These are phyloP conservation scores for Condylostoma magnum DNA, from an alignment of 169 alveolate species.

Conservation along the genomic window DNA sequence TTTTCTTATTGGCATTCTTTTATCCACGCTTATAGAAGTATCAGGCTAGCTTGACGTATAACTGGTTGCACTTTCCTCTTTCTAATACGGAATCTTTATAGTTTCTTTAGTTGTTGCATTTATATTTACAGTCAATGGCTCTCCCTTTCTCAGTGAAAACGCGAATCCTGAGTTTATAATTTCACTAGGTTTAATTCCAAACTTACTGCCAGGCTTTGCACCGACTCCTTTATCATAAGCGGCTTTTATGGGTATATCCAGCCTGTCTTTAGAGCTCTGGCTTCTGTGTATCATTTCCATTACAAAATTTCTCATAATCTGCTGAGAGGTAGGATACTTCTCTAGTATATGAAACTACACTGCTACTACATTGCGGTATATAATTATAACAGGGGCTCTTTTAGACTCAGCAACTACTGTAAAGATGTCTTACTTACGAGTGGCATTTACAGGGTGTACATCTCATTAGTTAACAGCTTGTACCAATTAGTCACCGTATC, in stretches of 20 bases:
- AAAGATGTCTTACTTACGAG: constrained; percentile 11
- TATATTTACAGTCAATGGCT: constrained; percentile 26
- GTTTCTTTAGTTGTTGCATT: constrained; percentile 27
- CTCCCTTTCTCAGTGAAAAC: constrained; percentile 26
- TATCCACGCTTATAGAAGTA: neutral
- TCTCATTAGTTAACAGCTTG: constrained; percentile 18
- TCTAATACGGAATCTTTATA: no score
- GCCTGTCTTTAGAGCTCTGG: constrained; percentile 5
- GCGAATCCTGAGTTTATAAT: constrained; percentile 29
- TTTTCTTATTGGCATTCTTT: neutral
- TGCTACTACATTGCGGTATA: constrained; percentile 21
- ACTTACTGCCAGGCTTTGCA: neutral
- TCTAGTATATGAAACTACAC: constrained; percentile 11
- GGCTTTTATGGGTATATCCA: constrained; percentile 7
- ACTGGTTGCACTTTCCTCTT: no score
- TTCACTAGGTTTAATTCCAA: constrained; percentile 5
- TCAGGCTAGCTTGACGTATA: no score
- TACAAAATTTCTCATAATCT: constrained; percentile 23
- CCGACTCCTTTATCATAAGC: neutral
- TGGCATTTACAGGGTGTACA: constrained; percentile 32
- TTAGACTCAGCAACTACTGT: constrained; percentile 29
- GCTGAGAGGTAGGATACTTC: constrained; percentile 23
- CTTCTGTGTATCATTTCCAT: neutral
- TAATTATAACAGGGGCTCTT: constrained; percentile 27
- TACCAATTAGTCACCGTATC: constrained; percentile 20